Evolutionary conservation across 371 early-diverging fungal genomes (phyloP), one percentile per base, ranked within the genome.

Genomic region (Lichtheimia ornata): DNA sequence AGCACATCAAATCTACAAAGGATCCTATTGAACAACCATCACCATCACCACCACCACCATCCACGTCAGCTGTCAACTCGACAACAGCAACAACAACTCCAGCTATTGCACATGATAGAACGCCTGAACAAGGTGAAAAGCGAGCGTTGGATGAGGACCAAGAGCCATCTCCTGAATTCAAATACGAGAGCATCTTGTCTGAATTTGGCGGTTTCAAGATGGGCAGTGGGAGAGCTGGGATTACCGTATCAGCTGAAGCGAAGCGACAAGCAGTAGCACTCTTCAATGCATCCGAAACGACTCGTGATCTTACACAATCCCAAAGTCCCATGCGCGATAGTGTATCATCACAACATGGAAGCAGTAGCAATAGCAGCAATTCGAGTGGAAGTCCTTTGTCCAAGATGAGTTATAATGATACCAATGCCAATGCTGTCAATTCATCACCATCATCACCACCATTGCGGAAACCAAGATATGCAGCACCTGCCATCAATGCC

Each of bases 161-260:
- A n/a, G 41, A 44, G 2, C 20, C 57, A 2, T 5, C 41, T 35
- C 15, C 44, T n/a, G 59, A 62, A 15, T 51, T 53, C 24, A 68
- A 63, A 42, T 67, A 72, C 27, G 70, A 76, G 22, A 50, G 54
- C 11, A 44, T 62, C 2, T 18, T 71, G 7, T 53, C 61, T 1
- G 24, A 63, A 15, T 72, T 61, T 61, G 73, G 70, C 9, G 76
- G 76, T 15, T 68, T 77, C 47, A 54, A 40, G 11, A 69, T 42
- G 20, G 71, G 59, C 11, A 61, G 35, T 17, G 53, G 63, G 22
- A 58, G 54, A 15, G 49, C 56, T 7, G 25, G 27, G 4, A 56
- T 63, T 2, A 35, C 43, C 3, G 65, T 72, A 25, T 72, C 73
- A 7, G 59, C 50, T 11, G 61, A 61, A 43, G 68, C 72, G 6